phyloP scores from a whole-genome alignment of 2,329 filamentous ascomycete species.

The Diplocarpon rosae region DNA sequence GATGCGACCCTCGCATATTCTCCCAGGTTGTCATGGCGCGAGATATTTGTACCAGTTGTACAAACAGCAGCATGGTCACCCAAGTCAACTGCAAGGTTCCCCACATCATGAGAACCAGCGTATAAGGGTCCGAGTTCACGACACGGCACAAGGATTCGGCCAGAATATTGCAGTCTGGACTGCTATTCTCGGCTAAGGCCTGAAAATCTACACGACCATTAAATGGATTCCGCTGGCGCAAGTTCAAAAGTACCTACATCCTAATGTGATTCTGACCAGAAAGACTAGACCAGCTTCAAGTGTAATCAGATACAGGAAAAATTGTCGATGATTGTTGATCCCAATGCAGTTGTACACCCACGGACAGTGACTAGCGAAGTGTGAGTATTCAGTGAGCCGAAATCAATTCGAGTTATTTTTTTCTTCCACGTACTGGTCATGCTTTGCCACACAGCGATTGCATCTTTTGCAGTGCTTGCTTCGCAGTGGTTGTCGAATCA shows the following conservation, averaged over 20 bases:
- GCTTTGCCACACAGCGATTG: constrained; percentile 84
- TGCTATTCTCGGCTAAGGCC: constrained; percentile 41
- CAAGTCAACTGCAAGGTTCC: constrained; percentile 75
- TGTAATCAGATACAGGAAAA: constrained; percentile 77
- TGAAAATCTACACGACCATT: constrained; percentile 44
- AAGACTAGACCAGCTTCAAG: constrained; percentile 64
- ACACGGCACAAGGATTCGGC: constrained; percentile 64
- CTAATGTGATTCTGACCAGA: constrained; percentile 61
- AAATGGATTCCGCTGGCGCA: not conserved
- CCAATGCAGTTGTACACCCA: constrained; percentile 97
- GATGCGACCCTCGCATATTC: constrained; percentile 76
- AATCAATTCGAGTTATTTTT: not conserved
- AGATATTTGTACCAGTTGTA: constrained; percentile 86
- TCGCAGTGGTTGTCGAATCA: constrained; percentile 83
- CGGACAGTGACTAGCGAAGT: constrained; percentile 65
- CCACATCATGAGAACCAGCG: constrained; percentile 71
- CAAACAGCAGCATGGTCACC: constrained; percentile 94
- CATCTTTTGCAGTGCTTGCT: constrained; percentile 95
- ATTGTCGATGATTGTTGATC: constrained; percentile 91
- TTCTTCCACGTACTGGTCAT: constrained; percentile 83
- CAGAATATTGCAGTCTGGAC: constrained; percentile 60
- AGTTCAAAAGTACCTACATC: constrained; percentile 43
- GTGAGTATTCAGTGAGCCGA: constrained; percentile 17
- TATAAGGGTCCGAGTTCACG: constrained; percentile 74
- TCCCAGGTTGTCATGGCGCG: constrained; percentile 93